A percentile compares a stretch with the other conserved stretches of the same genome.
These are phyloP conservation scores for Monosporascus cannonballus DNA, from an alignment of 2,329 filamentous ascomycete genomes.

Conservation along the genomic window DNA sequence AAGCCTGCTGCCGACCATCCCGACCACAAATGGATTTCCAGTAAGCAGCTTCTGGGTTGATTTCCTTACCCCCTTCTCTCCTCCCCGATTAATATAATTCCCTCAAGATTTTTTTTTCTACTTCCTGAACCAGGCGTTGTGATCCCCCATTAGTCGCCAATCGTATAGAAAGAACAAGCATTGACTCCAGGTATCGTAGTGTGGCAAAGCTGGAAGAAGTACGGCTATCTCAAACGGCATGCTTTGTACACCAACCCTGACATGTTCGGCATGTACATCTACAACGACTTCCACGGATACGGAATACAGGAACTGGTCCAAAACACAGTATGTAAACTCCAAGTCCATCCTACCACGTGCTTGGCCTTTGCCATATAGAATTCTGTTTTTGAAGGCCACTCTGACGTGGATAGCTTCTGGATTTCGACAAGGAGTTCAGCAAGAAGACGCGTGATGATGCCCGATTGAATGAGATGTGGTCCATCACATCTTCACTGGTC, in stretches of 20 bases:
- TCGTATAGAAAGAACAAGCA: no score
- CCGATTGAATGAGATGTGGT: slow-evolving; percentile 15
- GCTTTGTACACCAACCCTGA: slow-evolving; percentile 20
- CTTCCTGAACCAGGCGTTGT: no score
- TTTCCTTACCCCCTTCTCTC: no score
- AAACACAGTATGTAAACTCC: slow-evolving; percentile 15
- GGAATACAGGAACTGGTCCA: slow-evolving; percentile 25
- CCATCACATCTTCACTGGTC: slow-evolving; percentile 10
- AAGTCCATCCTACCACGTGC: neutral
- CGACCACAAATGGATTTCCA: slow-evolving; percentile 12
- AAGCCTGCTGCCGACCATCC: slow-evolving; percentile 10
- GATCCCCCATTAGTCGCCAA: no score
- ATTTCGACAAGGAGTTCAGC: slow-evolving; percentile 14
- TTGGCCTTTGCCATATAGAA: neutral
- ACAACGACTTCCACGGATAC: slow-evolving; percentile 23
- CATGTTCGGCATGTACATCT: slow-evolving; percentile 23
- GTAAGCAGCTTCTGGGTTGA: no score
- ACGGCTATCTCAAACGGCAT: slow-evolving; percentile 7
- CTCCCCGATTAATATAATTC: no score
- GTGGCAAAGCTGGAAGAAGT: slow-evolving; percentile 16
- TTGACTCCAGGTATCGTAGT: neutral
- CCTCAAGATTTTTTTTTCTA: no score
- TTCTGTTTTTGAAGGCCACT: neutral
- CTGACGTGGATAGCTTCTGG: slow-evolving; percentile 7
- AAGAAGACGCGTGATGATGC: slow-evolving; percentile 15